Evolutionary conservation across 148 eudicot species (phyloP), one percentile per base, ranked within the genome.

Genomic region (Vaccinium macrocarpon): DNA sequence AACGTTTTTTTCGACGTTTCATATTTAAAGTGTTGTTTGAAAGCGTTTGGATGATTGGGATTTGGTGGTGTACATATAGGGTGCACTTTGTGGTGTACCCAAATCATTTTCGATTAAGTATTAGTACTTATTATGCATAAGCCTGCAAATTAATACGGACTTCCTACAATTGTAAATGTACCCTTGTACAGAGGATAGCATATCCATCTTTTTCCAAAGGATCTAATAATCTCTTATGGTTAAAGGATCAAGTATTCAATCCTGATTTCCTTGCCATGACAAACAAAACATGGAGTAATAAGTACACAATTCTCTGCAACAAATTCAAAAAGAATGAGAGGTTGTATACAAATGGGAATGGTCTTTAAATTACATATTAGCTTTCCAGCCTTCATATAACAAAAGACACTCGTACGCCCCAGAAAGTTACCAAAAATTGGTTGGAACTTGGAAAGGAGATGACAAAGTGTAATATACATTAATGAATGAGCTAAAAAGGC

Each of bases 391-490:
- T 50, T 51, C 59, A 77, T 10, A 8, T 76, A 76, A 49, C 16
- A 12, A n/a, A 25, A 48, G 32, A 74, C 25, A 19, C 78, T 75
- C 8, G 29, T 46, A 46, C 13, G 6, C 50, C 2, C 78, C 8
- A 25, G 77, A 74, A 76, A 49, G 56, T 76, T 0, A 13, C 14
- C 79, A 48, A 75, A 76, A 13, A n/a, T 76, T 12, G 56, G 14
- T 76, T 76, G 56, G 23, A n/a, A 76, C 6, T 76, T 76, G 56
- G 50, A n/a, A 76, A 76, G 51, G 55, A 49, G 49, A 84, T 10
- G 27, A 13, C 1, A 1, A 42, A 76, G 3, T 23, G 15, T 18
- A 57, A 23, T 14, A 48, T 61, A 74, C 80, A 61, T 2, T 21
- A 21, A 61, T 61, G 66, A 21, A 19, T 61, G 72, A 66, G 35